Evolutionary conservation across 2,329 filamentous ascomycete species (phyloP), one percentile per base, ranked within the genome.

Genomic region (Ophiostoma ulmi): DNA sequence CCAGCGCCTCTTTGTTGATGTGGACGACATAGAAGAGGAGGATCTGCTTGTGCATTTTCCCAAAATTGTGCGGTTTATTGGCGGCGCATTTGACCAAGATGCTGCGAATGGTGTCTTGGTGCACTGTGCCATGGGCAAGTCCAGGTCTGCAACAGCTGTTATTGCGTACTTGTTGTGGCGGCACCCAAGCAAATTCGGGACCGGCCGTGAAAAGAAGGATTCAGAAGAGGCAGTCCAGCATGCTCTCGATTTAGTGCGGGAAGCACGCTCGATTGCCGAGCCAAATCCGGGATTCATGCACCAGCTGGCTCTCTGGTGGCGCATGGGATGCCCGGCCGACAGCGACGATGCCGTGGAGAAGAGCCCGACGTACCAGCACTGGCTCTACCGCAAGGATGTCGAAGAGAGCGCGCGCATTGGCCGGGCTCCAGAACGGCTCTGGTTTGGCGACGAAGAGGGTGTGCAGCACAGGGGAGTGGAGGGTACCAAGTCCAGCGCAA

Each of bases 71-170:
- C 85, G 84, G 67, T 99, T 97, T 80, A 97, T 98, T 75, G 80
- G 67, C 31, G 22, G 7, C 17, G 70, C 68, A 1, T 48, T 69
- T 5, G 26, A 38, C 26, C 36, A 61, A 2, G 36, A 72, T 0
- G 38, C 65, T 1, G 39, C 22, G n/a, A 61, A 61, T 38, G 84
- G 80, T 17, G 85, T 88, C 38, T 85, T 84, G 70, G 86, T 88
- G 11, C 84, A 86, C 81, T 97, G 95, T 84, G 94, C 93, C 31
- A 97, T 97, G 89, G 95, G 95, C 69, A 97, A 96, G 81, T 97
- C 94, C 44, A 91, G 95, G 72, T 98, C 94, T 67, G 91, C 94
- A 74, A 90, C 93, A 41, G 87, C 92, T 74, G 86, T 92, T 70
- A 86, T 96, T 71, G 94, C 95, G 73, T 98, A 94, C 80, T 83